phyloP scores from a whole-genome alignment of 345 rosid genomes.

The Barbarea vulgaris region DNA sequence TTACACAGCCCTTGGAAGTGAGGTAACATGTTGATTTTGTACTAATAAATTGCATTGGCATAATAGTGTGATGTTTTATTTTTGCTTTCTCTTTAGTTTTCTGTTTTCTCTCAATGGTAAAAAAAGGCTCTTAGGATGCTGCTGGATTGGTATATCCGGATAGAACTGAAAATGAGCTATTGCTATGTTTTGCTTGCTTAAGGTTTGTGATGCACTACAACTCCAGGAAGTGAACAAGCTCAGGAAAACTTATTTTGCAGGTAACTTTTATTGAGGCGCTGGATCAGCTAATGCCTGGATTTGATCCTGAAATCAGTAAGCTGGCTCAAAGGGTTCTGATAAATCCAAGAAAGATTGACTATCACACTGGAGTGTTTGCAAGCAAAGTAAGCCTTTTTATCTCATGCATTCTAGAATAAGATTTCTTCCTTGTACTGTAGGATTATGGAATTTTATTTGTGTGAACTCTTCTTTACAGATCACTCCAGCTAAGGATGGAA shows the following conservation, averaged over 20 bases:
- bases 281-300: conserved; percentile 99
- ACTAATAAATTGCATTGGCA: not conserved
- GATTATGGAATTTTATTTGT: not conserved
- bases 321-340: conserved; percentile 95
- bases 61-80: conserved; percentile 2
- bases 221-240: conserved; percentile 21
- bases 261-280: conserved; percentile 96
- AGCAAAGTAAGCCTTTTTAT: conserved; percentile 62
- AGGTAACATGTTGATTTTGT: conserved; percentile 52
- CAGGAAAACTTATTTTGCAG: conserved; percentile 35
- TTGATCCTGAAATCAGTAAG: conserved; percentile 99
- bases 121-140: not conserved
- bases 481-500: conserved; percentile 94
- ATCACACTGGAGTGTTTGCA: conserved; percentile 94
- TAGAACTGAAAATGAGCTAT: not conserved
- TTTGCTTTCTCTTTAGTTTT: conserved; percentile 1
- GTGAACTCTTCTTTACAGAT: conserved; percentile 49
- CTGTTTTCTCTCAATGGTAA: not conserved
- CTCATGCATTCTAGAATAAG: not conserved
- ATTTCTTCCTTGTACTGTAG: not conserved
- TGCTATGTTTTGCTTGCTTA: not conserved
- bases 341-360: conserved; percentile 93
- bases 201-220: conserved; percentile 4
- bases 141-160: not conserved
- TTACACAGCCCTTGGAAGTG: conserved; percentile 99